Evolutionary conservation across 2,329 filamentous ascomycete genomes (phyloP).

Genomic region (Coleophoma eucalyptorum): DNA sequence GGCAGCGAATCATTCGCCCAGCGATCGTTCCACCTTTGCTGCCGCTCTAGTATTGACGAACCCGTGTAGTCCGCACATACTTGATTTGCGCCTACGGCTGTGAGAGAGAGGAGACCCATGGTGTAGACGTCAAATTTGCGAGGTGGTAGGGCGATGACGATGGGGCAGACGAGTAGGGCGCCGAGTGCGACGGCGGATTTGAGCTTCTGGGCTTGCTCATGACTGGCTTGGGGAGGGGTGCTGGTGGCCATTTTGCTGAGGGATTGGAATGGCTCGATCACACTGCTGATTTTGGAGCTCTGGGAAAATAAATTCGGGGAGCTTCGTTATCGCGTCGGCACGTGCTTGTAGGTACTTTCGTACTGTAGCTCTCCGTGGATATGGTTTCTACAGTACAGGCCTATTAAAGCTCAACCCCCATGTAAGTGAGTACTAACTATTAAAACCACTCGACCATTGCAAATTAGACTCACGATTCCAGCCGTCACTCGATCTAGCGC

Average conservation of each 20-base stretch:
- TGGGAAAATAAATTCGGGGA: neutral
- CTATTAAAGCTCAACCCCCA: no score
- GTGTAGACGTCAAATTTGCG: conserved; percentile 61
- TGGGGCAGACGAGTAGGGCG: conserved; percentile 47
- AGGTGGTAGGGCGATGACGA: conserved; percentile 52
- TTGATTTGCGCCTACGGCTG: conserved; percentile 23
- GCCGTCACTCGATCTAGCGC: no score
- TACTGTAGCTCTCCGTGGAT: no score
- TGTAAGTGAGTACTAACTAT: no score
- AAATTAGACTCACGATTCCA: no score
- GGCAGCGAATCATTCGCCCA: conserved; percentile 7
- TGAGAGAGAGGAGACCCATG: conserved; percentile 42
- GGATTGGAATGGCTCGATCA: neutral
- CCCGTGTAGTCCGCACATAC: conserved; percentile 24
- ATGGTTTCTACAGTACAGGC: neutral
- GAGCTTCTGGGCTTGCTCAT: conserved; percentile 2
- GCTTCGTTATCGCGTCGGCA: neutral
- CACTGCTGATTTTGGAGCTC: neutral
- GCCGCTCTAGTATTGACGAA: conserved; percentile 16
- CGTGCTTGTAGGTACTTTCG: neutral
- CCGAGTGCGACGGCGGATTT: conserved; percentile 32
- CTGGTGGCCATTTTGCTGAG: conserved; percentile 8
- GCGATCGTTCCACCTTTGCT: conserved; percentile 7
- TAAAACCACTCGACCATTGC: no score
- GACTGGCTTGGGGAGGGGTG: conserved; percentile 2